phyloP scores from a whole-genome alignment of 495 filamentous ascomycete genomes.

The Neurospora intermedia region DNA sequence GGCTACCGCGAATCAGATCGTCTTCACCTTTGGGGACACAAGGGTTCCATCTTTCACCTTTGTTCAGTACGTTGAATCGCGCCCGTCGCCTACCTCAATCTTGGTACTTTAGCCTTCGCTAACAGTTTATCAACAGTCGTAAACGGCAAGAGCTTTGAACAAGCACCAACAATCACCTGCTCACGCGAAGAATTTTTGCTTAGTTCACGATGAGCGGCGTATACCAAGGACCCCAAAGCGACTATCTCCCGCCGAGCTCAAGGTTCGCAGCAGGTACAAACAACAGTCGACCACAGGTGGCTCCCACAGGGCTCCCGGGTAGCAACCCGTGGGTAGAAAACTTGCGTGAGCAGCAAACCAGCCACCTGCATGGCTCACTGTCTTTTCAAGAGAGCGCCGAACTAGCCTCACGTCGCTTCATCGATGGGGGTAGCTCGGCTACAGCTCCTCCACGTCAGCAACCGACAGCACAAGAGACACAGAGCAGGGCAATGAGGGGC shows the following conservation, averaged over 20 bases:
- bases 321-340: not conserved
- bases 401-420: not conserved
- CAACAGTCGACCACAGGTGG: not conserved
- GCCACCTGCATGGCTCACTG: not conserved
- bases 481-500: not conserved
- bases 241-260: not conserved
- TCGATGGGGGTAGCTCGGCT: not conserved
- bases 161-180: not conserved
- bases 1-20: not conserved
- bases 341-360: fast-evolving
- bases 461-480: not conserved
- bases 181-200: not conserved
- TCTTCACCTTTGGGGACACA: not conserved
- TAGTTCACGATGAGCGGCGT: not conserved
- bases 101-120: not conserved
- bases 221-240: not conserved
- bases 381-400: not conserved
- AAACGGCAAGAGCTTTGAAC: not conserved
- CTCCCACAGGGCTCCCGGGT: not conserved
- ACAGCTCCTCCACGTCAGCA: not conserved
- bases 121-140: not conserved
- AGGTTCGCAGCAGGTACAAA: not conserved
- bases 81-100: not conserved
- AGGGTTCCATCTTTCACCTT: not conserved
- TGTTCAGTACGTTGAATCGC: not conserved